Evolutionary conservation across 2,329 filamentous ascomycete genomes (phyloP), one percentile per base, ranked within the genome.

Genomic region (Xylariaceae sp.): DNA sequence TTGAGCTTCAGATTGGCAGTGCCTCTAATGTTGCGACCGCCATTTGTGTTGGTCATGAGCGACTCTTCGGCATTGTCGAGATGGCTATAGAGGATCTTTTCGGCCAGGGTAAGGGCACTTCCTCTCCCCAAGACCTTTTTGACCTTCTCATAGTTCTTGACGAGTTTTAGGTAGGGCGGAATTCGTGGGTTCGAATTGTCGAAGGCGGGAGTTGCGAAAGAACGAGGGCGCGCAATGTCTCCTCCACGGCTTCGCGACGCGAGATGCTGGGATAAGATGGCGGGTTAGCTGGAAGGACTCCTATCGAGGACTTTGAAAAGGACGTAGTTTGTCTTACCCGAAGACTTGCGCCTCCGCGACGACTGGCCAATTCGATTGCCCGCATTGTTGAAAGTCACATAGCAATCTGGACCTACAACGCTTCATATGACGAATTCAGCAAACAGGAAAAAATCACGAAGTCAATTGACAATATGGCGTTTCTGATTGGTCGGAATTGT

Each of bases 21-120:
- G 61, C 93, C 93, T 40, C 94, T 85, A 56, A 99, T 87, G 65
- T 87, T 82, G 47, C 82, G 82, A 61, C 92, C 93, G 80, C 92
- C 90, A 71, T 90, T 82, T 45, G 92, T 97, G 66, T 85, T 84
- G 48, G 82, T 84, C 55, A 96, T 78, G 48, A 99, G 82, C 36
- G 90, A 92, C 70, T 96, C 91, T 73, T 96, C 92, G 6, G 86
- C 83, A 66, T 90, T 89, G 73, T 94, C 87, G 59, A 99, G 79
- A 75, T 99, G 94, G 65, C 92, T 90, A 78, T 97, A 99, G 53
- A 99, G 82, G 65, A 99, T 97, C 82, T 99, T 99, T 75, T 99
- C 94, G 58, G 94, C 91, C 51, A 99, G 82, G 2, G 93, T 97
- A 54, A 99, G 82, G 50, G 65, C 79, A 71, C 31, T 80, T 74